A percentile compares a stretch with the other conserved stretches of the same genome.
Evolutionary conservation across 345 rosid genomes (phyloP).

Genomic region (Trapa bicornis): DNA sequence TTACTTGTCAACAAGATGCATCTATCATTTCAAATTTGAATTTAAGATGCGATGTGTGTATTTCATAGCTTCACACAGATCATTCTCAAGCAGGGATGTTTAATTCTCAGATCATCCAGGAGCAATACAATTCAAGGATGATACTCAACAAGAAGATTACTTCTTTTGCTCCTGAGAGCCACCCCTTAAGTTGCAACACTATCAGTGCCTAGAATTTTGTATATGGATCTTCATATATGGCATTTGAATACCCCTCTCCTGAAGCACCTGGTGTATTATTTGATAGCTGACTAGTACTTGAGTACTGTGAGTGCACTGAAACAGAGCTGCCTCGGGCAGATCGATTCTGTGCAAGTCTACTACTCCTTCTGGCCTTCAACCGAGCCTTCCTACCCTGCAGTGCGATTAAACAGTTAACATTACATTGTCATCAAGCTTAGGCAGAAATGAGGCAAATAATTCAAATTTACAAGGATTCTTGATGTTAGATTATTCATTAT

Average conservation of each 20-base stretch:
- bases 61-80: background rate
- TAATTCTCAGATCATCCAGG: background rate
- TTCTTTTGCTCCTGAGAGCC: background rate
- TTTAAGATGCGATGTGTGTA: background rate
- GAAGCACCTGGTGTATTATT: conserved; percentile 44
- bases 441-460: background rate
- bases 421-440: background rate
- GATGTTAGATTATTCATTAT: background rate
- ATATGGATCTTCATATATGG: conserved; percentile 35
- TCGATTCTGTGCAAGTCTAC: conserved; percentile 67
- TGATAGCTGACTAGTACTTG: conserved; percentile 41
- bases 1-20: background rate
- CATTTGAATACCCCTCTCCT: conserved; percentile 50
- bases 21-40: background rate
- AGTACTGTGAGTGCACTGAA: conserved; percentile 37
- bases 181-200: background rate
- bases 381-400: conserved; percentile 89
- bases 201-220: background rate
- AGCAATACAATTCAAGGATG: background rate
- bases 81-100: background rate
- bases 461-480: background rate
- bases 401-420: background rate
- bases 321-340: conserved; percentile 46
- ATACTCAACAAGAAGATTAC: background rate
- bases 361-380: conserved; percentile 57